A percentile compares a stretch with the other conserved stretches of the same genome.
Evolutionary conservation across 2,329 filamentous ascomycete genomes (phyloP).

Genomic region (Ceratocystis harringtonii): DNA sequence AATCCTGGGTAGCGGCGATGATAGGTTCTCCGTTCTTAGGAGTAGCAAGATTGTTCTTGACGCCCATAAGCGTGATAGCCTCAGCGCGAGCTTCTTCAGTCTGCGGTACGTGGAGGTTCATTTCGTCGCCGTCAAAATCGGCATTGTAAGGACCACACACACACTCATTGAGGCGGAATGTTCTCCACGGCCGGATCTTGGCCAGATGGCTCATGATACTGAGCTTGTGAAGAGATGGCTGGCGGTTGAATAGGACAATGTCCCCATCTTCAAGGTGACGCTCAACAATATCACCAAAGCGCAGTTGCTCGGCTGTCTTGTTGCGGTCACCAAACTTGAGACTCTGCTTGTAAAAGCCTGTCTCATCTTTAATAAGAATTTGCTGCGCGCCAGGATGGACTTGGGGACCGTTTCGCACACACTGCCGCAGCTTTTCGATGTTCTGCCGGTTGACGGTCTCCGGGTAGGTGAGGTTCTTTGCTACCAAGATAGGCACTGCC

Average conservation of each 20-base stretch:
- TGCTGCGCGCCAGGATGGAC: constrained; percentile 81
- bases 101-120: constrained; percentile 96
- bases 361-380: constrained; percentile 55
- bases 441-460: constrained; percentile 78
- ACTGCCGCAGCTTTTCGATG: constrained; percentile 60
- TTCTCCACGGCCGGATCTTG: constrained; percentile 87
- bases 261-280: constrained; percentile 91
- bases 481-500: constrained; percentile 79
- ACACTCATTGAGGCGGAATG: constrained; percentile 94
- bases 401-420: constrained; percentile 59
- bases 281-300: constrained; percentile 78
- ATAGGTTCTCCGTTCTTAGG: constrained; percentile 97
- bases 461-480: constrained; percentile 90
- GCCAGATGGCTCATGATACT: constrained; percentile 94
- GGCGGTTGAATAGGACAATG: constrained; percentile 93
- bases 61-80: constrained; percentile 91
- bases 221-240: constrained; percentile 93
- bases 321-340: constrained; percentile 61
- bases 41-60: constrained; percentile 89
- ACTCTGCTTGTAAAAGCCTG: constrained; percentile 52
- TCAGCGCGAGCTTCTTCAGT: constrained; percentile 93
- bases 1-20: constrained; percentile 97
- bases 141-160: constrained; percentile 97
- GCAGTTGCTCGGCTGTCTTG: constrained; percentile 56
- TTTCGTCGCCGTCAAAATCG: constrained; percentile 97